Conservation (phyloP, 768 basidiomycete genomes). For the Pleurotus eryngii region DNA sequence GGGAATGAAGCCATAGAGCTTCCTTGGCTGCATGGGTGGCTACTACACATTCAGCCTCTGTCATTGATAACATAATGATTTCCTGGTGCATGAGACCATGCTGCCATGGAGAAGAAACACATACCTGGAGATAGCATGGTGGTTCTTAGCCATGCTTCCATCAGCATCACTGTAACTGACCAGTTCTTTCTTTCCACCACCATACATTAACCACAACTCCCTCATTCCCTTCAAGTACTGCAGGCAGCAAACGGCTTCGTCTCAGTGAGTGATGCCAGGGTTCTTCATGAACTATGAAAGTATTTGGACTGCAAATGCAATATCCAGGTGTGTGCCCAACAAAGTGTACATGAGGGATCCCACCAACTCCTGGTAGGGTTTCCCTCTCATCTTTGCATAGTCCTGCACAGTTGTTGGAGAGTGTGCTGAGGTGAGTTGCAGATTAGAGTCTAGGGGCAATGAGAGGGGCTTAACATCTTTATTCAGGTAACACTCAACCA, state of each 20-base stretch:
- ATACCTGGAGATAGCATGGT: constrained; percentile 26
- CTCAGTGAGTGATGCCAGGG: constrained; percentile 17
- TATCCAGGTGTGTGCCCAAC: constrained; percentile 23
- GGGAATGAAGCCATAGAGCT: constrained; percentile 21
- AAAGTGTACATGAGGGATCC: constrained; percentile 30
- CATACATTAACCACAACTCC: constrained; percentile 12
- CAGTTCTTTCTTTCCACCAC: constrained; percentile 12
- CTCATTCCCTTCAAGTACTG: constrained; percentile 26
- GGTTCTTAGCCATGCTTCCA: constrained; percentile 15
- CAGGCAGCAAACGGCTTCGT: constrained; percentile 14
- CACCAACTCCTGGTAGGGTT: constrained; percentile 25
- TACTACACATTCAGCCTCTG: constrained; percentile 14
- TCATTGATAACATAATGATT: constrained; percentile 12
- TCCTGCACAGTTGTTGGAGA: constrained; percentile 19
- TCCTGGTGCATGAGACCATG: constrained; percentile 21
- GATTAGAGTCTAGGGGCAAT: constrained; percentile 23
- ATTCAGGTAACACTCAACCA: constrained; percentile 21
- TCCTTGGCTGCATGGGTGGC: constrained; percentile 12
- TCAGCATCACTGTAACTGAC: constrained; percentile 18
- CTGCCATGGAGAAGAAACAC: constrained; percentile 24
- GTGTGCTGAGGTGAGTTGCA: constrained; percentile 13
- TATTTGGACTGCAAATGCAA: constrained; percentile 19
- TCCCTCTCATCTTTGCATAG: constrained; percentile 17
- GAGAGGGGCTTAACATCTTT: constrained; percentile 19
- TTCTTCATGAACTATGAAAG: constrained; percentile 28